Base-by-base conservation (phyloP, 2,329 filamentous ascomycete species). In the Hypomyces perniciosus region DNA sequence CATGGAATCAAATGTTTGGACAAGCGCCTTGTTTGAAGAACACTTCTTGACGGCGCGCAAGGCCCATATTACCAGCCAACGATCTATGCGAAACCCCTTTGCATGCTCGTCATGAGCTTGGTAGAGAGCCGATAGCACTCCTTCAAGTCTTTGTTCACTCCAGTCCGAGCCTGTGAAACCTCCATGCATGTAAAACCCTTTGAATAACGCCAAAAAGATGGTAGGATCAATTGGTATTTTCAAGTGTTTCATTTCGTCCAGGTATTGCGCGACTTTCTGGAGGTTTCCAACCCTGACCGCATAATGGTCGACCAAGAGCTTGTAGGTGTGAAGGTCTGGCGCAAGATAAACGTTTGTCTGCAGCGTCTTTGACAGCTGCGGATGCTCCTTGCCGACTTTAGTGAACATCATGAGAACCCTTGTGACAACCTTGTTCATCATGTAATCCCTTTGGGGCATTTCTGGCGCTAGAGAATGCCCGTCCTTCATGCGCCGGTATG, bases 401-500 rank as follows among this genome's bases (percentile, higher is more conserved):
- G 77, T 72, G 58, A 83, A 78, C 73, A 79, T 79, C 66, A 78
- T 74, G n/a, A 85, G 66, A 2, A 77, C 71, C 53, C 74, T 73
- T 4, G 76, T 79, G 50, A 84, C 71, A 50, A 74, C 72, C 51
- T 72, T 74, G 46, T 72, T 69, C 57, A 69, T 70, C 56, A 68
- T 68, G 52, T 78, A 77, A 50, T 76, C 69, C 40, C 69, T 68
- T 44, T 69, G 70, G 5, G 76, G 71, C 61, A 75, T 63, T 53
- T 63, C 56, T 40, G 64, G 60, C 8, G 64, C 59, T 44, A 68
- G 61, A 33, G 69, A 64, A 51, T 83, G 74, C 29, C 81, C 72
- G 2, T 69, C 70, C 66, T 90, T 91, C 91, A 99, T 97, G 54
- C 84, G 83, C 51, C 82, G 73, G 61, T 96, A 96, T 8, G 96